These are phyloP conservation scores for Erodium chrysanthum DNA, from an alignment of 441 rosid genomes.

Conservation along the genomic window DNA sequence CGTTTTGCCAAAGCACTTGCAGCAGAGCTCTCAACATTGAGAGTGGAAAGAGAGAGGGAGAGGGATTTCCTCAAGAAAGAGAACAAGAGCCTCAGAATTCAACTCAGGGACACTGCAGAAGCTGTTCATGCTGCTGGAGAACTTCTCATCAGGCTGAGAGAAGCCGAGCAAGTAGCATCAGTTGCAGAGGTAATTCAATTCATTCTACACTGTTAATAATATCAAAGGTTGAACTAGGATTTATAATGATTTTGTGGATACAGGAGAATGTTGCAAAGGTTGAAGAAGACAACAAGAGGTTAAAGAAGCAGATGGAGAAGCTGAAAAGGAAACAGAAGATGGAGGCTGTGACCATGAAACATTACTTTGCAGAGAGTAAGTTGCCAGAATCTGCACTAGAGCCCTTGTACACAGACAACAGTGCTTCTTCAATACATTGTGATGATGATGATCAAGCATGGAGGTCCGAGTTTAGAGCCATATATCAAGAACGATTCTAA, in stretches of 20 bases:
- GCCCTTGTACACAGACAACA: constrained; percentile 35
- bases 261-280: constrained; percentile 50
- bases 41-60: constrained; percentile 76
- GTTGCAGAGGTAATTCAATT: constrained; percentile 45
- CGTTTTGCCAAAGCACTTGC: constrained; percentile 87
- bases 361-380: constrained; percentile 66
- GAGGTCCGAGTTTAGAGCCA: constrained; percentile 78
- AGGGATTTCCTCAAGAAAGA: constrained; percentile 73
- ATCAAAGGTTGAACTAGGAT: too few relatives aligned
- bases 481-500: constrained; percentile 60
- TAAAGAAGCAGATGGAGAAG: constrained; percentile 82
- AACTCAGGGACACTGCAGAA: constrained; percentile 86
- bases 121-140: constrained; percentile 99
- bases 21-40: constrained; percentile 77
- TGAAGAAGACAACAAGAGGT: constrained; percentile 64
- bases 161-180: constrained; percentile 77
- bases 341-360: constrained; percentile 79
- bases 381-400: constrained; percentile 77
- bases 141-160: constrained; percentile 79
- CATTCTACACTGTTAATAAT: not conserved
- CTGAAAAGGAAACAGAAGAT: constrained; percentile 76
- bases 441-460: constrained; percentile 56
- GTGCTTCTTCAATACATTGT: constrained; percentile 11
- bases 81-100: constrained; percentile 75
- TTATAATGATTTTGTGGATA: not conserved